These are phyloP conservation scores for Candida patagonica DNA, from an alignment of 805 yeast species.

Conservation along the genomic window DNA sequence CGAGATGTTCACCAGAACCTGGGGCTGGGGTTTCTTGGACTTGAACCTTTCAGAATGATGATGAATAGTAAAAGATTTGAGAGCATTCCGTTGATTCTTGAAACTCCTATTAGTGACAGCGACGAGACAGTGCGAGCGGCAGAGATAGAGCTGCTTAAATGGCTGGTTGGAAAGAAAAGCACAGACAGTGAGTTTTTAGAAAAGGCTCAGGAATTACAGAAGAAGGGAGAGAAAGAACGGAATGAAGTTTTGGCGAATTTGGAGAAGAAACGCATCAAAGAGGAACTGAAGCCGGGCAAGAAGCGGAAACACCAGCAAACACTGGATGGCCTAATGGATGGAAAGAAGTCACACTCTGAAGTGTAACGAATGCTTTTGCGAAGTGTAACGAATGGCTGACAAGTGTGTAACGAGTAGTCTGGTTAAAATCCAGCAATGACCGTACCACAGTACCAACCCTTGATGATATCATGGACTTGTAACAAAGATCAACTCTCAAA, in stretches of 20 bases:
- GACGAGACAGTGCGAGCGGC: slow-evolving; percentile 42
- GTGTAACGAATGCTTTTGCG: no score
- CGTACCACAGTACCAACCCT: no score
- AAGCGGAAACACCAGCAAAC: background rate
- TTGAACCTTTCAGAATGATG: slow-evolving; percentile 71
- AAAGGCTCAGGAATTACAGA: slow-evolving; percentile 42
- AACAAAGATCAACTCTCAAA: no score
- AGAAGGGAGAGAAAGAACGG: slow-evolving; percentile 60
- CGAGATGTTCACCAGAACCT: slow-evolving; percentile 85
- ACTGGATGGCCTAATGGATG: no score
- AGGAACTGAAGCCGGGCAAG: background rate
- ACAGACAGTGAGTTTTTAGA: slow-evolving; percentile 48
- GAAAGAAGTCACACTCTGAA: no score
- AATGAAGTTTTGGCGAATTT: slow-evolving; percentile 57
- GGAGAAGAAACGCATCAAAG: slow-evolving; percentile 36
- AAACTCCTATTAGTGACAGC: slow-evolving; percentile 52
- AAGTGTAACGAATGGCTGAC: no score
- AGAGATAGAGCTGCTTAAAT: slow-evolving; percentile 70
- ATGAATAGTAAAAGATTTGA: slow-evolving; percentile 59
- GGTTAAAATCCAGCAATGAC: no score
- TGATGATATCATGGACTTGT: no score
- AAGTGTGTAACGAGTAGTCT: no score
- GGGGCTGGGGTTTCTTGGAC: slow-evolving; percentile 82
- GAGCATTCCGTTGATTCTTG: slow-evolving; percentile 71
- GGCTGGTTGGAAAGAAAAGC: slow-evolving; percentile 52